These are phyloP conservation scores for Lachnellula hyalina DNA, from an alignment of 2,329 filamentous ascomycete species.

Conservation along the genomic window DNA sequence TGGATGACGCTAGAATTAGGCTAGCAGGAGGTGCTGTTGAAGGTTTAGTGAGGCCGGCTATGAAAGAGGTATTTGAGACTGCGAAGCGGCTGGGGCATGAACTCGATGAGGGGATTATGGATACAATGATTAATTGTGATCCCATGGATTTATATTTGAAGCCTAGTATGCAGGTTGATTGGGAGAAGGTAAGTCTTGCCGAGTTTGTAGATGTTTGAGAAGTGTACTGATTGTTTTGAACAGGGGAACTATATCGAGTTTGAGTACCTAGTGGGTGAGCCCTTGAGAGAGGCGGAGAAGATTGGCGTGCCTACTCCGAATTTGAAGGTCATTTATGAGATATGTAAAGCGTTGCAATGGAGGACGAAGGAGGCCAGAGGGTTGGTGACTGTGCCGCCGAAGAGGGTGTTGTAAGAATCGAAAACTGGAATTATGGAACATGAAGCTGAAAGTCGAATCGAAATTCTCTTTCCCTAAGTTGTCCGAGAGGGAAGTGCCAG, in stretches of 20 bases:
- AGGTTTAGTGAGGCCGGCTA: conserved; percentile 20
- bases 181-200: background rate
- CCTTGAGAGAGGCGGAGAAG: conserved; percentile 42
- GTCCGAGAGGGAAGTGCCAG: no score
- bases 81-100: conserved; percentile 17
- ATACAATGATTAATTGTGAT: conserved; percentile 41
- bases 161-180: conserved; percentile 37
- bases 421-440: background rate
- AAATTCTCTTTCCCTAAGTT: no score
- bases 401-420: background rate
- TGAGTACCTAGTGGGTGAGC: conserved; percentile 50
- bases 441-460: no score
- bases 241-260: conserved; percentile 49
- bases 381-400: conserved; percentile 21
- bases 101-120: conserved; percentile 18
- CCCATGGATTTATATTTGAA: conserved; percentile 39
- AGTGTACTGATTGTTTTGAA: background rate
- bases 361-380: conserved; percentile 37
- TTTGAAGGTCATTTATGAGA: conserved; percentile 46
- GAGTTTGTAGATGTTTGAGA: no score
- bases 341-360: conserved; percentile 45
- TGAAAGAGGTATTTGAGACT: conserved; percentile 21
- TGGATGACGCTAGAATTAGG: conserved; percentile 18
- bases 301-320: conserved; percentile 45
- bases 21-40: conserved; percentile 25